Conservation (phyloP, 805 yeast genomes). For the Candida awuae region DNA sequence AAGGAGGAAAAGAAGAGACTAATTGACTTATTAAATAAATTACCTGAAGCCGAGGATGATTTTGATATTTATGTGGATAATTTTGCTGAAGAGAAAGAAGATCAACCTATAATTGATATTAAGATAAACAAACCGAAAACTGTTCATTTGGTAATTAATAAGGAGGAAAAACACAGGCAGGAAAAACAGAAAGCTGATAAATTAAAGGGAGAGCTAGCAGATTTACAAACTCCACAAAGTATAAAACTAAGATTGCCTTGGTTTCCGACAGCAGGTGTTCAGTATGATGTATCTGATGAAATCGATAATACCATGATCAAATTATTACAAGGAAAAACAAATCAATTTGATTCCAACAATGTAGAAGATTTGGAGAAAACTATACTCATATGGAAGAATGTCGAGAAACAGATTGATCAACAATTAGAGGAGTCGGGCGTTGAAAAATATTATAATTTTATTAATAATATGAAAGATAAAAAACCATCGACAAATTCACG, state of each 20-base stretch:
- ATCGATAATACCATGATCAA: neutral
- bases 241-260: constrained; percentile 6
- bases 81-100: neutral
- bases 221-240: constrained; percentile 2
- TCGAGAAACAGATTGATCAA: neutral
- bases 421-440: neutral
- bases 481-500: too few species aligned
- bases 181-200: neutral
- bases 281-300: neutral
- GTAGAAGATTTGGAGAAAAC: neutral
- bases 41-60: constrained; percentile 15
- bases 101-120: neutral
- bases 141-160: neutral
- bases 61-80: constrained; percentile 12
- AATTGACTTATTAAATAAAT: constrained; percentile 1
- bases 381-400: neutral
- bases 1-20: constrained; percentile 4
- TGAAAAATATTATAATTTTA: neutral
- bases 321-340: neutral
- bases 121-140: neutral
- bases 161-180: constrained; percentile 5
- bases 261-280: neutral
- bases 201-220: neutral
- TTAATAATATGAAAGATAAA: neutral
- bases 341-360: neutral